Evolutionary conservation across 768 basidiomycete species (phyloP), one percentile per base, ranked within the genome.

Genomic region (Clathrus columnatus): DNA sequence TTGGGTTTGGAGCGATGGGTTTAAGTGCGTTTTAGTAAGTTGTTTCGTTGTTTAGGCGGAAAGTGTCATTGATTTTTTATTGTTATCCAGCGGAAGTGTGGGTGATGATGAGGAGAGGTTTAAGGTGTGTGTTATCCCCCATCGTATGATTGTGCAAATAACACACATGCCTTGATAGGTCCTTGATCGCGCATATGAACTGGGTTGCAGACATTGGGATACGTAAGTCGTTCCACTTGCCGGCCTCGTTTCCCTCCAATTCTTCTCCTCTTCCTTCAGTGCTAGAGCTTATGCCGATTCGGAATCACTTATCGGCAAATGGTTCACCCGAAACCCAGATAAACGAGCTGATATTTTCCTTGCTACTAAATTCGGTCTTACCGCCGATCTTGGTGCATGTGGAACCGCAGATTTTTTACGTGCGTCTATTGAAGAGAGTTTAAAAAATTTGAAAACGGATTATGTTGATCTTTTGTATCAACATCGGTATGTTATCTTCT

Each of bases 1-100:
- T 85, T 10, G 82, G 83, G 1, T 82, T 78, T 56, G 84, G 84
- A 5, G 68, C 74, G 6, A 84, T 84, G 83, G 81, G 79, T 17
- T 53, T 69, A 16, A 61, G 61, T 43, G 65, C 57, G 2, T 58
- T 55, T 43, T 65, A 64, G 42, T 36, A 46, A 29, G 41, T 42
- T 57, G 7, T 17, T 32, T 43, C 11, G 0, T 28, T 7, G 24
- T n/a, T 21, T 62, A 58, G 16, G 2, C 16, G 1, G 4, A 18
- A 20, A 2, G 46, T 36, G 36, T 20, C n/a, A 16, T 45, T 5
- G n/a, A 20, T 45, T 28, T 14, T 14, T 2, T 10, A 20, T 16
- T 23, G 20, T 46, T 18, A 11, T 11, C 36, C 20, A 55, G 54
- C 54, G 81, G 82, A n/a, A 55, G 63, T 1, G 62, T 64, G 0